Evolutionary conservation across 2,329 filamentous ascomycete genomes (phyloP), one percentile per base, ranked within the genome.

Genomic region (Colletotrichum sp.): DNA sequence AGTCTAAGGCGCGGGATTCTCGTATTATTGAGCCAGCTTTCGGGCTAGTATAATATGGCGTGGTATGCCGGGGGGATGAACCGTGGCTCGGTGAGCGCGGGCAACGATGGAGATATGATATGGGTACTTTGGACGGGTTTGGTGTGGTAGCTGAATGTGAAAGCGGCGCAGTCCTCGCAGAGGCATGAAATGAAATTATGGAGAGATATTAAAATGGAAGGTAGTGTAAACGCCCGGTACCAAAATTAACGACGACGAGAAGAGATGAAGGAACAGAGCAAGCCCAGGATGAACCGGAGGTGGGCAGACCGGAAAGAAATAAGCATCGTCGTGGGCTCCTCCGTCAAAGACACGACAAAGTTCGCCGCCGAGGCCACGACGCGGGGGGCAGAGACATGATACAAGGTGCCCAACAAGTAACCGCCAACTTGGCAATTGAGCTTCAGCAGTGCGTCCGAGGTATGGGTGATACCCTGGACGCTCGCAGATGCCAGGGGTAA

Each of bases 101-200:
- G 43, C 43, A 52, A n/a, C 18, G 34, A 12, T 24, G 24, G n/a
- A 30, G 48, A 43, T 32, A 28, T 18, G 48, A 43, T 32, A 28
- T 18, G 55, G 28, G 32, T 34, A 60, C 66, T 60, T 60, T 66
- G 21, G 43, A 61, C 26, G 36, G 24, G 13, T 34, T 68, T 16
- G 32, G 48, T 30, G 43, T 36, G 10, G 21, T 43, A 26, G 21
- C 34, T n/a, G 43, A 5, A n/a, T 21, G 43, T 52, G 43, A 52
- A 64, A n/a, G 73, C 62, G 64, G 64, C 34, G 56, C 64, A 71
- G 73, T 72, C 73, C 56, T 73, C 64, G 72, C 70, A 67, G 56
- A 73, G 64, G 26, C 43, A 60, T 16, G 64, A 68, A 64, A 24
- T n/a, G 43, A 68, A 73, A 68, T 73, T 75, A 68, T 21, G 26